Conservation (phyloP, 2,329 filamentous ascomycete genomes). For the Balansia obtecta region DNA sequence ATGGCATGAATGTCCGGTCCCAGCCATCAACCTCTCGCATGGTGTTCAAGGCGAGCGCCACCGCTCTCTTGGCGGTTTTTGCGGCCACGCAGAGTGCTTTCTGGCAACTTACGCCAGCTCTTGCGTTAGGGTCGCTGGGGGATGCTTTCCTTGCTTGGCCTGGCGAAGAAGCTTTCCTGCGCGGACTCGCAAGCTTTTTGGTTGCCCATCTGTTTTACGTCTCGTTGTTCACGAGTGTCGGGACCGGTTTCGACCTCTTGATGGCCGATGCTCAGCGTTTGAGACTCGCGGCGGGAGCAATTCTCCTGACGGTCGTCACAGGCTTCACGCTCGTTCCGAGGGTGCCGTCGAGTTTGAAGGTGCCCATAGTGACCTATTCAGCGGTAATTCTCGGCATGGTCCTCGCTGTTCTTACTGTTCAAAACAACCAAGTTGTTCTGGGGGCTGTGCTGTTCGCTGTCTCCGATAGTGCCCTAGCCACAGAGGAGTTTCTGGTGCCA, state of each 20-base stretch:
- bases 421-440: conserved; percentile 11
- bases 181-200: conserved; percentile 22
- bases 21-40: conserved; percentile 16
- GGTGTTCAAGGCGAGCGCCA: conserved; percentile 19
- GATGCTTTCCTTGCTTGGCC: conserved; percentile 25
- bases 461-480: conserved; percentile 21
- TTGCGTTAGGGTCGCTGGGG: conserved; percentile 20
- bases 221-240: conserved; percentile 12
- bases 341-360: conserved; percentile 12
- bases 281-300: conserved; percentile 9
- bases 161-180: conserved; percentile 19
- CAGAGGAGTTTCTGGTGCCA: conserved; percentile 20
- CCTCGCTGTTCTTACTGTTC: conserved; percentile 16
- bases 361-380: conserved; percentile 21
- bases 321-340: conserved; percentile 15
- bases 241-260: conserved; percentile 6
- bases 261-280: conserved; percentile 8
- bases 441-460: conserved; percentile 21
- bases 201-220: conserved; percentile 22
- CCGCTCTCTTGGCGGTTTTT: conserved; percentile 16
- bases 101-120: conserved; percentile 14
- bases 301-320: conserved; percentile 16
- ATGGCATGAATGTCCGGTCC: conserved; percentile 10
- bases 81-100: conserved; percentile 9
- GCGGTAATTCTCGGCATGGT: conserved; percentile 20